phyloP scores from a whole-genome alignment of 208 protist genomes.

The Leptomonas seymouri region DNA sequence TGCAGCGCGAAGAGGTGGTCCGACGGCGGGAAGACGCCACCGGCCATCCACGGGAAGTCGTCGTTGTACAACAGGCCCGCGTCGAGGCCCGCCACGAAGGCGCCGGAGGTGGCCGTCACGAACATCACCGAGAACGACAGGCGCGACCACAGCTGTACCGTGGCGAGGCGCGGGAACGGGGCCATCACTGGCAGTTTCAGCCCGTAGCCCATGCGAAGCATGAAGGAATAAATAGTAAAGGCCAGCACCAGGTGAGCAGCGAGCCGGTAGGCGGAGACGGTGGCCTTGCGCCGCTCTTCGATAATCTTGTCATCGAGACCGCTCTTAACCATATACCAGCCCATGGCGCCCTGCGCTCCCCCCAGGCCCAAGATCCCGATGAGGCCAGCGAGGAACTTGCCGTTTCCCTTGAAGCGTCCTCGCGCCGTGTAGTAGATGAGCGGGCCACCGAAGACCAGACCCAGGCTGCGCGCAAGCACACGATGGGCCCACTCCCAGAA shows the following conservation, averaged over 20 bases:
- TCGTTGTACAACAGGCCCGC: conserved; percentile 92
- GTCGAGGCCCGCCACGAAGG: conserved; percentile 91
- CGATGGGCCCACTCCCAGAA: conserved; percentile 97
- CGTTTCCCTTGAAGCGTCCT: conserved; percentile 61
- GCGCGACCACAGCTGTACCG: conserved; percentile 59
- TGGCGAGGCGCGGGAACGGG: conserved; percentile 41
- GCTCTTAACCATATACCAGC: conserved; percentile 98
- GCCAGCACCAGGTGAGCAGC: conserved; percentile 94
- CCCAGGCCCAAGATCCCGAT: conserved; percentile 66
- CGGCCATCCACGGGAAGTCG: conserved; percentile 89
- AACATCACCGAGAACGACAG: conserved; percentile 74
- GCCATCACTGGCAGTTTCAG: conserved; percentile 56
- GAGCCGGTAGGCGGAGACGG: conserved; percentile 90
- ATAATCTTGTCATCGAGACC: conserved; percentile 91
- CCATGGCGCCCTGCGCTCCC: conserved; percentile 92
- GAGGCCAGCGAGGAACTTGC: conserved; percentile 47
- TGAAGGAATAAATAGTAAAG: conserved; percentile 93
- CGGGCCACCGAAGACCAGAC: conserved; percentile 91
- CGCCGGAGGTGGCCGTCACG: conserved; percentile 82
- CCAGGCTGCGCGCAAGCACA: conserved; percentile 90
- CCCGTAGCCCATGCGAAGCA: conserved; percentile 81
- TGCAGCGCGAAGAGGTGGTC: conserved; percentile 70
- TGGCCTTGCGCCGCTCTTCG: conserved; percentile 77
- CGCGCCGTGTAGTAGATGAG: conserved; percentile 84
- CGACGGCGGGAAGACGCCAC: conserved; percentile 71